Evolutionary conservation across 1,139 yeast genomes (phyloP).

Genomic region (Candida smagusa): DNA sequence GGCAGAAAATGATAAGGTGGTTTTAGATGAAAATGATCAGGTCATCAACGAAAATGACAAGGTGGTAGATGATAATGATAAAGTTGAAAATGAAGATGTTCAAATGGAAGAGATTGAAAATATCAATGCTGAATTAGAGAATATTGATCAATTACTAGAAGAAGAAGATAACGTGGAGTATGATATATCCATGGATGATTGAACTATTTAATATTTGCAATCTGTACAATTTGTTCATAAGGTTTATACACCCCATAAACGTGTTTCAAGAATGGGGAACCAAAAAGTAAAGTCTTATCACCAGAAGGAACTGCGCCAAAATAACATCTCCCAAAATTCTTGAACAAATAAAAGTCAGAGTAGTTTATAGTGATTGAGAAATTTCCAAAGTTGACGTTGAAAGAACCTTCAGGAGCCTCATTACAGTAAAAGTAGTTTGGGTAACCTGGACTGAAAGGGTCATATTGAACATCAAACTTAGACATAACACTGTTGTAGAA

Average conservation of each 20-base stretch:
- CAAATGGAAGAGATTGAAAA: slow-evolving; percentile 7
- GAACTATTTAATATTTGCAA: background rate
- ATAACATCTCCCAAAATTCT: too few relatives aligned
- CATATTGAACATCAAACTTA: background rate
- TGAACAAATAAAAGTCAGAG: too few relatives aligned
- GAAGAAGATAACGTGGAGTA: slow-evolving; percentile 44
- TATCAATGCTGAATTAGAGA: slow-evolving; percentile 21
- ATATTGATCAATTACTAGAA: slow-evolving; percentile 34
- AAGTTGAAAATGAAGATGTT: slow-evolving; percentile 3
- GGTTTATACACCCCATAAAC: background rate
- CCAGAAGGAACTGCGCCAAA: too few relatives aligned
- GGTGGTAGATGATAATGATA: slow-evolving; percentile 5
- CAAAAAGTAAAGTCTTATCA: background rate
- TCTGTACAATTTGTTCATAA: background rate
- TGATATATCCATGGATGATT: slow-evolving; percentile 24
- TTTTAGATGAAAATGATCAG: slow-evolving; percentile 3
- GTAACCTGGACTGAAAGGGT: too few relatives aligned
- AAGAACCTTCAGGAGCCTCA: slow-evolving; percentile 2
- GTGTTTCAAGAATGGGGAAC: background rate
- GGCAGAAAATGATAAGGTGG: slow-evolving; percentile 5
- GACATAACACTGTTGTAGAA: background rate
- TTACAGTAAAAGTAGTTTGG: too few relatives aligned
- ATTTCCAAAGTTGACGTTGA: slow-evolving; percentile 5
- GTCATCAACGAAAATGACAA: slow-evolving; percentile 4
- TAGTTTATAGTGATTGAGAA: too few relatives aligned